phyloP scores from a whole-genome alignment of 108 stramenopile species.

The Fragilariopsis cylindrus region DNA sequence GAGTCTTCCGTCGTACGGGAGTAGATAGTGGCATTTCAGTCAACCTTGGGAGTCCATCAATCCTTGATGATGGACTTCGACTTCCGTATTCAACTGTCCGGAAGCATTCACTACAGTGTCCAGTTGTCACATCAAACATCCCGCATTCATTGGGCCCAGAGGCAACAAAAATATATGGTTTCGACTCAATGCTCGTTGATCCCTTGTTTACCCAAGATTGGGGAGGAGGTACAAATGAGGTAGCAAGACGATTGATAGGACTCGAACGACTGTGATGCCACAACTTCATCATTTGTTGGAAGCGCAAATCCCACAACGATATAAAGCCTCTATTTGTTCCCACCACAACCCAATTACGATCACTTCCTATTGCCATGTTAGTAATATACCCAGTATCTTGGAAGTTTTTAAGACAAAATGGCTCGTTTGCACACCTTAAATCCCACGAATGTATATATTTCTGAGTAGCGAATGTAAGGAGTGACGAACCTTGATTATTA shows the following conservation, averaged over 20 bases:
- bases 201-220: slow-evolving; percentile 41
- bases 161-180: slow-evolving; percentile 87
- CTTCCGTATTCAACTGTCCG: slow-evolving; percentile 54
- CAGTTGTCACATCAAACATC: slow-evolving; percentile 86
- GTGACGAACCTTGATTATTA: slow-evolving; percentile 80
- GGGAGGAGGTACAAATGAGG: slow-evolving; percentile 73
- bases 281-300: slow-evolving; percentile 77
- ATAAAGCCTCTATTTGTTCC: slow-evolving; percentile 74
- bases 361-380: slow-evolving; percentile 80
- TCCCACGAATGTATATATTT: slow-evolving; percentile 80
- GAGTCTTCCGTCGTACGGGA: slow-evolving; percentile 23
- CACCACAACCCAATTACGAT: slow-evolving; percentile 87
- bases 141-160: slow-evolving; percentile 87
- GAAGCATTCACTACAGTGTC: slow-evolving; percentile 85
- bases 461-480: slow-evolving; percentile 84
- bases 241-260: slow-evolving; percentile 82
- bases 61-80: slow-evolving; percentile 7
- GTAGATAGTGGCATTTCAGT: slow-evolving; percentile 28
- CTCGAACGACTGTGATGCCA: slow-evolving; percentile 86
- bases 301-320: slow-evolving; percentile 80
- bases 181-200: slow-evolving; percentile 28
- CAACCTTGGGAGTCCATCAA: slow-evolving; percentile 40
- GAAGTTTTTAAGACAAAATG: slow-evolving; percentile 70
- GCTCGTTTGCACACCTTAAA: slow-evolving; percentile 67
- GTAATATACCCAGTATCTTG: slow-evolving; percentile 91